Percentiles rank a stretch among this genome's conserved stretches.
Conservation (phyloP, 495 filamentous ascomycete genomes). For the Bryoglossum gracile region DNA sequence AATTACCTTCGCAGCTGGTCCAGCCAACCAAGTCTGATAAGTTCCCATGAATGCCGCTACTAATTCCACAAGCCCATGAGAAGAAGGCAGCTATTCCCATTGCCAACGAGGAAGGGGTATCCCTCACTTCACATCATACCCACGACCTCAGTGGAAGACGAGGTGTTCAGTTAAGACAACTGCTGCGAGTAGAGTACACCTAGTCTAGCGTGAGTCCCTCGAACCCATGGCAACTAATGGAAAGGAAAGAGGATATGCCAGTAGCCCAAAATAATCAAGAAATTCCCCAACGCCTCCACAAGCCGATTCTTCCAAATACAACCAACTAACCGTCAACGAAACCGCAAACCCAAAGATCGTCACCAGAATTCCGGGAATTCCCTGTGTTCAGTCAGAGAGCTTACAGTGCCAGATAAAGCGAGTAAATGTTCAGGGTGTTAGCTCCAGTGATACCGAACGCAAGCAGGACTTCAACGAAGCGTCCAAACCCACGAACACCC, state of each 20-base stretch:
- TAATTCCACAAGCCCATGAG: slow-evolving; percentile 35
- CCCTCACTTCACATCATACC: slow-evolving; percentile 44
- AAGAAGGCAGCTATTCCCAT: slow-evolving; percentile 38
- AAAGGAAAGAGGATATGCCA: slow-evolving; percentile 35
- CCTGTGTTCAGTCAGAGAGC: slow-evolving; percentile 7
- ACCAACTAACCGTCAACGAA: slow-evolving; percentile 26
- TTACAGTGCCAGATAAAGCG: slow-evolving; percentile 1
- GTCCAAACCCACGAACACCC: slow-evolving; percentile 40
- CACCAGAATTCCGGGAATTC: slow-evolving; percentile 5
- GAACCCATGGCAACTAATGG: slow-evolving; percentile 1
- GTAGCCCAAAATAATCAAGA: slow-evolving; percentile 50
- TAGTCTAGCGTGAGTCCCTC: neutral
- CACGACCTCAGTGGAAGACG: slow-evolving; percentile 37
- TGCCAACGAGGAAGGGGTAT: slow-evolving; percentile 36
- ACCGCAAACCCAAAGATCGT: slow-evolving; percentile 22
- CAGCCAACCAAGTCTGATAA: slow-evolving; percentile 40
- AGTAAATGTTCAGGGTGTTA: slow-evolving; percentile 37
- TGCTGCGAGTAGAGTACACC: slow-evolving; percentile 34
- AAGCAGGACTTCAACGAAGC: slow-evolving; percentile 52
- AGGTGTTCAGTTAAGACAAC: slow-evolving; percentile 54
- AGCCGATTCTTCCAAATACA: slow-evolving; percentile 36
- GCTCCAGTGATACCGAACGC: slow-evolving; percentile 37
- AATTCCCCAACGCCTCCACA: slow-evolving; percentile 38
- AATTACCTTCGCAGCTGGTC: slow-evolving; percentile 32
- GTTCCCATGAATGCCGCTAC: slow-evolving; percentile 41